These are phyloP conservation scores for Cercophora samala DNA, from an alignment of 495 filamentous ascomycete genomes.

Conservation along the genomic window DNA sequence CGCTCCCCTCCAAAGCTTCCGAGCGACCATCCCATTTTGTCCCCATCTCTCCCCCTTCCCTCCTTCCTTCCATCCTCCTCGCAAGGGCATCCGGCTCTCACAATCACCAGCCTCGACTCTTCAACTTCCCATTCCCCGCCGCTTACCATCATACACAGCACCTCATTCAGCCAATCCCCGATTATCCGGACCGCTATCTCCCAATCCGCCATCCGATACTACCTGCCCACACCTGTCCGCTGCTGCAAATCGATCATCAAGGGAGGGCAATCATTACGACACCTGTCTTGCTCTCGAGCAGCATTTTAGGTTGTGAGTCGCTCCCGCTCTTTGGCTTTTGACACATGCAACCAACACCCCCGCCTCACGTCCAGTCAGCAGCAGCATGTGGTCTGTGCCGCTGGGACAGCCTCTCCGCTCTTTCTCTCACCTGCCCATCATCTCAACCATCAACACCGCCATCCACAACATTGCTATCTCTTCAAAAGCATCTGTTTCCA, in stretches of 20 bases:
- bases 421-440: conserved; percentile 4
- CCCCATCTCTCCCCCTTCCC: conserved; percentile 3
- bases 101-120: conserved; percentile 13
- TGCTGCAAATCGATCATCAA: conserved; percentile 1
- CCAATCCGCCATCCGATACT: neutral
- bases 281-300: conserved; percentile 1
- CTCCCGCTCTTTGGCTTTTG: neutral
- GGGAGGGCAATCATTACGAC: conserved; percentile 12
- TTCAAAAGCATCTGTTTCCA: conserved; percentile 4
- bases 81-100: neutral
- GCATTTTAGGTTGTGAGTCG: conserved; percentile 6
- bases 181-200: neutral
- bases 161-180: neutral
- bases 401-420: neutral
- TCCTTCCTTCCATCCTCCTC: conserved; percentile 12
- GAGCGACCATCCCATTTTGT: conserved; percentile 10
- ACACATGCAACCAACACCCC: conserved; percentile 4
- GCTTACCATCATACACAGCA: neutral
- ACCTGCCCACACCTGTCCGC: conserved; percentile 11
- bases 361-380: conserved; percentile 2
- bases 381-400: conserved; percentile 3
- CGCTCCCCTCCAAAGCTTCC: conserved; percentile 13
- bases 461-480: conserved; percentile 11
- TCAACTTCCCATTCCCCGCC: neutral
- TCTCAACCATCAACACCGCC: conserved; percentile 11